Percentiles rank a stretch among this genome's conserved stretches.
phyloP scores from a whole-genome alignment of 306 rosid genomes.

The Begonia masoniana region DNA sequence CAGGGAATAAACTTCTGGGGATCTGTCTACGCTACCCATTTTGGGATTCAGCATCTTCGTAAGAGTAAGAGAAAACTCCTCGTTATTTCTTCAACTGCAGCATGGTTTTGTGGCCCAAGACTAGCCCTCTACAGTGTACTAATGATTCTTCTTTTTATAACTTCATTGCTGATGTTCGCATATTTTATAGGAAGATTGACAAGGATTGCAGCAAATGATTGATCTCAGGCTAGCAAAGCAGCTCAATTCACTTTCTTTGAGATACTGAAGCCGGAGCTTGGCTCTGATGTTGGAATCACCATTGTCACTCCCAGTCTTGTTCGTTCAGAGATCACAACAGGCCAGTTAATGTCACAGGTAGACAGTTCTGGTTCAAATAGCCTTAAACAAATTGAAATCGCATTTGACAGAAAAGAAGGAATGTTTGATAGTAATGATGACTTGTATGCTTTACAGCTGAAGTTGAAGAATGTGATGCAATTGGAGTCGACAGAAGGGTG shows the following conservation, averaged over 20 bases:
- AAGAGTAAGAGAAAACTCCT: slow-evolving; percentile 47
- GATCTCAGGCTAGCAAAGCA: slow-evolving; percentile 59
- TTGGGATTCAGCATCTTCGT: slow-evolving; percentile 42
- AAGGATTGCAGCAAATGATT: not conserved
- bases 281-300: slow-evolving; percentile 34
- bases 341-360: too few relatives aligned
- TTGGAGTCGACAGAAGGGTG: too few relatives aligned
- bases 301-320: too few relatives aligned
- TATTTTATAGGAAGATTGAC: too few relatives aligned
- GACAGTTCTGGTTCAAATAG: too few relatives aligned
- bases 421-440: too few relatives aligned
- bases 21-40: slow-evolving; percentile 33
- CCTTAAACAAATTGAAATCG: too few relatives aligned
- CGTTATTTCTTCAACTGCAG: slow-evolving; percentile 38
- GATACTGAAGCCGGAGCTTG: slow-evolving; percentile 46
- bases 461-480: too few relatives aligned
- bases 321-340: too few relatives aligned
- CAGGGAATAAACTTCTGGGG: slow-evolving; percentile 89
- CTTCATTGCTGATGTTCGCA: too few relatives aligned
- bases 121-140: slow-evolving; percentile 38
- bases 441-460: too few relatives aligned
- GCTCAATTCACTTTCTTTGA: slow-evolving; percentile 38
- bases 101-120: slow-evolving; percentile 56
- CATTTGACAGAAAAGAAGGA: too few relatives aligned
- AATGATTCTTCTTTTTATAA: not conserved